phyloP scores from a whole-genome alignment of 306 rosid species.

The Casuarina equisetifolia region DNA sequence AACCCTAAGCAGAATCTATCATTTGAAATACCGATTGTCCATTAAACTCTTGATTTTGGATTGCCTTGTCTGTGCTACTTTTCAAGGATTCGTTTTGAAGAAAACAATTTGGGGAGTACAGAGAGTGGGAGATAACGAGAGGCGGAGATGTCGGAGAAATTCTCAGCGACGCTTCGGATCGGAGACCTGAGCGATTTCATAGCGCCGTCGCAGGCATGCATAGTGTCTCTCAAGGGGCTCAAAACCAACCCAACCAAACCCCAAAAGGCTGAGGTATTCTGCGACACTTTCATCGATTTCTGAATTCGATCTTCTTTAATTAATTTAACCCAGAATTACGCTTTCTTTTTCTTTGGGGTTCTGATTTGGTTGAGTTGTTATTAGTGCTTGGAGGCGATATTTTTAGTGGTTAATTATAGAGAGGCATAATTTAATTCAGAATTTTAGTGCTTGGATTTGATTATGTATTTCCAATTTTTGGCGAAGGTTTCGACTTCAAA shows the following conservation, averaged over 20 bases:
- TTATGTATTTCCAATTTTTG: slow-evolving; percentile 1
- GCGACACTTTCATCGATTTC: neutral
- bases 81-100: neutral
- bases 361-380: neutral
- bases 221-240: slow-evolving; percentile 83
- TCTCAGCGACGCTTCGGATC: slow-evolving; percentile 85
- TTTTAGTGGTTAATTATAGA: neutral
- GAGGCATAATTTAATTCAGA: too few species aligned
- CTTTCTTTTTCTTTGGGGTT: neutral
- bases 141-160: slow-evolving; percentile 72
- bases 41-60: neutral
- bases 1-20: slow-evolving; percentile 20
- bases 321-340: neutral
- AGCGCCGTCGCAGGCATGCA: slow-evolving; percentile 89
- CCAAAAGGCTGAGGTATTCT: slow-evolving; percentile 57
- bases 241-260: slow-evolving; percentile 48
- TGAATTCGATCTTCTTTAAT: neutral
- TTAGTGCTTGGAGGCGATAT: neutral
- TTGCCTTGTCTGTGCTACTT: neutral
- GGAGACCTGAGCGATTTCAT: slow-evolving; percentile 91
- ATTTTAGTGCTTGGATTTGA: neutral
- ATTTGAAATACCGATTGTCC: neutral
- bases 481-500: slow-evolving; percentile 59
- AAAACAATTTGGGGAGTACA: neutral
- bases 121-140: neutral